Evolutionary conservation across 305 asterid genomes (phyloP).

Genomic region (Fraxinus dipetala): DNA sequence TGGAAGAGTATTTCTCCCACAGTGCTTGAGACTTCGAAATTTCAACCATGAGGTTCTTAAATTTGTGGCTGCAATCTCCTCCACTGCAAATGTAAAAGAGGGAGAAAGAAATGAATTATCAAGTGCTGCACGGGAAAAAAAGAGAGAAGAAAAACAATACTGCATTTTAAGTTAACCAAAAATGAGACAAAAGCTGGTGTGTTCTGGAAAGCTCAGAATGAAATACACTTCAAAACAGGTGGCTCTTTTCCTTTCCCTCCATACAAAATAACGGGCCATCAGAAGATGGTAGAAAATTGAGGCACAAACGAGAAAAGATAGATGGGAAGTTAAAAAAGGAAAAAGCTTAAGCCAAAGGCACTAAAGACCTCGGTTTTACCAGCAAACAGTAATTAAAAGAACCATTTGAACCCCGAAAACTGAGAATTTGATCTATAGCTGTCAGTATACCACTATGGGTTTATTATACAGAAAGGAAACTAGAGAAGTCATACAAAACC

Average conservation of each 20-base stretch:
- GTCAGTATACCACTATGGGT: neutral
- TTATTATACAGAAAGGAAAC: neutral
- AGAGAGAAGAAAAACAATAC: too few relatives aligned
- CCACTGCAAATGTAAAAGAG: conserved; percentile 53
- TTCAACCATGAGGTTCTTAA: conserved; percentile 85
- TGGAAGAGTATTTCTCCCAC: conserved; percentile 79
- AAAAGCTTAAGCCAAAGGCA: neutral
- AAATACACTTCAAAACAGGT: neutral
- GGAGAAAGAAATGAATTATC: neutral
- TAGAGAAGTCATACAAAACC: neutral
- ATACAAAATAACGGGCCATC: neutral
- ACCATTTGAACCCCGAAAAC: neutral
- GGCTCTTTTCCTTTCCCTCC: neutral
- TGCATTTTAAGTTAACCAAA: neutral
- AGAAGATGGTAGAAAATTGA: neutral
- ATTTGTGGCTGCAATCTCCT: conserved; percentile 81
- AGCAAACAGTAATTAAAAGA: neutral
- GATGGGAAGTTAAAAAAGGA: neutral
- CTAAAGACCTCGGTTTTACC: neutral
- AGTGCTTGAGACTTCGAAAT: conserved; percentile 58
- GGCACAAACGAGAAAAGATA: neutral
- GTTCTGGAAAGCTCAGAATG: neutral
- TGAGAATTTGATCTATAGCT: neutral
- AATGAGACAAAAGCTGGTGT: neutral
- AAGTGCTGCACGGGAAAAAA: neutral